A percentile compares a stretch with the other conserved stretches of the same genome.
These are phyloP conservation scores for Phascolomyces articulosus DNA, from an alignment of 371 early-diverging fungal species.

Conservation along the genomic window DNA sequence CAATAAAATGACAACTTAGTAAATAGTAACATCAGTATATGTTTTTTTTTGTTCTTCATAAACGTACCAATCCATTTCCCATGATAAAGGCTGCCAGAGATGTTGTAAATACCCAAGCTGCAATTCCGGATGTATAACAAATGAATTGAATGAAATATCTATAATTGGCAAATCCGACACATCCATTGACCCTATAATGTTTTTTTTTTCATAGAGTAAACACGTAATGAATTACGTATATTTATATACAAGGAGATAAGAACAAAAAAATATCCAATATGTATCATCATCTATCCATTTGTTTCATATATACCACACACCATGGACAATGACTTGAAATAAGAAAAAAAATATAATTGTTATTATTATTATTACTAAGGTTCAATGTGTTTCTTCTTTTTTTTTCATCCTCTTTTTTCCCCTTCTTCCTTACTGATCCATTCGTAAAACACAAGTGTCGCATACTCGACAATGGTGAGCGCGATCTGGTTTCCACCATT, in stretches of 20 bases:
- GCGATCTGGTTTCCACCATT: constrained; percentile 60
- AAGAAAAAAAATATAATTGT: neutral
- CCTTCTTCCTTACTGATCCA: constrained; percentile 62
- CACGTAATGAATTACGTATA: neutral
- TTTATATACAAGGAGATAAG: no score
- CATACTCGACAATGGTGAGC: constrained; percentile 68
- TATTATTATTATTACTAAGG: neutral
- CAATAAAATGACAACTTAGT: neutral
- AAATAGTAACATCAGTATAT: neutral
- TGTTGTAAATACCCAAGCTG: constrained; percentile 36
- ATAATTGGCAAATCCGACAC: constrained; percentile 58
- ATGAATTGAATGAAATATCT: constrained; percentile 57
- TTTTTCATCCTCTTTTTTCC: neutral
- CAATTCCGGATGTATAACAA: constrained; percentile 38
- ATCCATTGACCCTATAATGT: constrained; percentile 51
- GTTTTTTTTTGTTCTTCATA: neutral
- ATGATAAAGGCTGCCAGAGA: constrained; percentile 33
- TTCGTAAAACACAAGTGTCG: constrained; percentile 58
- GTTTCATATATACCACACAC: no score
- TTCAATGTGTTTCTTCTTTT: neutral
- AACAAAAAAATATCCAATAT: no score
- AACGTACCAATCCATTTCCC: constrained; percentile 20
- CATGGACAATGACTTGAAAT: constrained; percentile 60
- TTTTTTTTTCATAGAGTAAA: constrained; percentile 4
- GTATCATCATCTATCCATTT: no score